Conservation (phyloP, 352 stramenopile genomes). For the Phytophthora sojae region DNA sequence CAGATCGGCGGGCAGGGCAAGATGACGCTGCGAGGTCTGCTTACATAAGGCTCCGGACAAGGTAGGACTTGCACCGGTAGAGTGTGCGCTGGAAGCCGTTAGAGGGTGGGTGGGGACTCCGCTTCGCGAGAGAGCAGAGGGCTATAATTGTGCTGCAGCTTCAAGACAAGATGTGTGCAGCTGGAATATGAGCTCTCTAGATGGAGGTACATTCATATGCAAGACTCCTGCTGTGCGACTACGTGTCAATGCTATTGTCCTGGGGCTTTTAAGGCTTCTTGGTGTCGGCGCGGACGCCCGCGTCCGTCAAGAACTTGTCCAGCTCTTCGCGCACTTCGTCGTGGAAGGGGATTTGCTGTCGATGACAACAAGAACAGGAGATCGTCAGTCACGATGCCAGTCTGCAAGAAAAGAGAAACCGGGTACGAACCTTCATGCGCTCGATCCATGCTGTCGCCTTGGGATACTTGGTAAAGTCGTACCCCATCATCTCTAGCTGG, state of each 20-base stretch:
- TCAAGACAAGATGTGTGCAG: slow-evolving; percentile 9
- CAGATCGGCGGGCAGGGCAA: not conserved
- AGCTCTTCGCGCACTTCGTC: slow-evolving; percentile 42
- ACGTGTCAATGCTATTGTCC: not conserved
- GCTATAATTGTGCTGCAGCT: not conserved
- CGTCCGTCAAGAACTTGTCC: slow-evolving; percentile 30
- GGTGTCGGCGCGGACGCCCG: slow-evolving; percentile 9
- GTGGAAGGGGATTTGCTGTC: slow-evolving; percentile 35
- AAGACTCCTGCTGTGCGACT: slow-evolving; percentile 9
- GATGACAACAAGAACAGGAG: not conserved
- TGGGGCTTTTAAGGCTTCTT: slow-evolving; percentile 14
- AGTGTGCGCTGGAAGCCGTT: not conserved
- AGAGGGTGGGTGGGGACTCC: not conserved
- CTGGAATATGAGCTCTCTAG: slow-evolving; percentile 3
- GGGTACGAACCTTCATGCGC: slow-evolving; percentile 30
- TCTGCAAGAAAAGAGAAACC: not conserved
- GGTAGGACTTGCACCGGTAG: slow-evolving; percentile 20
- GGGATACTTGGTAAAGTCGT: slow-evolving; percentile 52
- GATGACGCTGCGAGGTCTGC: slow-evolving; percentile 22
- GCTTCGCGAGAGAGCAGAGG: not conserved
- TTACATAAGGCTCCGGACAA: slow-evolving; percentile 23
- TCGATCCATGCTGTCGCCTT: slow-evolving; percentile 51
- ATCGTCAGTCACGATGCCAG: not conserved
- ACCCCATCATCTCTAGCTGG: slow-evolving; percentile 55
- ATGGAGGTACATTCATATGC: slow-evolving; percentile 14